phyloP scores from a whole-genome alignment of 1,284 basidiomycete genomes.

The Coriolopsis trogii region DNA sequence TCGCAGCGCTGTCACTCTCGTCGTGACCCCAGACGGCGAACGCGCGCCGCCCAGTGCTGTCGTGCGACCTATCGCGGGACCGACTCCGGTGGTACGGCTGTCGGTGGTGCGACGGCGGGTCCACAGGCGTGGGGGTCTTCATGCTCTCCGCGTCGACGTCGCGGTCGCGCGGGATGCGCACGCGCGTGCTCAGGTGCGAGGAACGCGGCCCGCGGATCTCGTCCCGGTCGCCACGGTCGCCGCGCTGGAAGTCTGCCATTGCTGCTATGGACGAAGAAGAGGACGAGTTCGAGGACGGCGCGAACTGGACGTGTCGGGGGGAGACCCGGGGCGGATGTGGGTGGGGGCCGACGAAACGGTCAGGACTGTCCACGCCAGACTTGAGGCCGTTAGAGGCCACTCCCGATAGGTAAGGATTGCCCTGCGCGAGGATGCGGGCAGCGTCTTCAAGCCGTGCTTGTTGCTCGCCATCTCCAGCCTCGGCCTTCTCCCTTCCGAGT shows the following conservation, averaged over 20 bases:
- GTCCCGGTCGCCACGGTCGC: constrained; percentile 54
- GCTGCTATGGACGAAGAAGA: constrained; percentile 41
- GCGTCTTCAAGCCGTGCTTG: constrained; percentile 35
- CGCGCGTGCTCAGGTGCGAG: constrained; percentile 48
- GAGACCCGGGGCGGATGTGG: constrained; percentile 59
- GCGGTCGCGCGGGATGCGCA: constrained; percentile 55
- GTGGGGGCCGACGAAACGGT: constrained; percentile 70
- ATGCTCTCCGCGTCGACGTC: constrained; percentile 53
- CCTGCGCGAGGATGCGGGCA: constrained; percentile 38
- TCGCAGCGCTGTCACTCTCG: constrained; percentile 83
- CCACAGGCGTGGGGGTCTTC: constrained; percentile 64
- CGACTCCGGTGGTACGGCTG: constrained; percentile 26
- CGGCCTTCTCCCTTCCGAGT: constrained; percentile 37
- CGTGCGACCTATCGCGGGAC: constrained; percentile 41
- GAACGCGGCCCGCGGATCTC: constrained; percentile 48
- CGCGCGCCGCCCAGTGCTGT: constrained; percentile 54
- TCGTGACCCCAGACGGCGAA: constrained; percentile 87
- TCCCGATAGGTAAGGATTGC: constrained; percentile 38
- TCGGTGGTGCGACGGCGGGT: constrained; percentile 21
- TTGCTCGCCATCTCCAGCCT: constrained; percentile 22
- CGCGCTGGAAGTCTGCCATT: constrained; percentile 31
- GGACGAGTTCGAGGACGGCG: constrained; percentile 37
- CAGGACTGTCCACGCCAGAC: constrained; percentile 78
- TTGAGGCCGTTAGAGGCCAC: constrained; percentile 46
- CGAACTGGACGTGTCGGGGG: constrained; percentile 58